Conservation (phyloP, 2,329 filamentous ascomycete genomes). For the Sporothrix variecibatus region DNA sequence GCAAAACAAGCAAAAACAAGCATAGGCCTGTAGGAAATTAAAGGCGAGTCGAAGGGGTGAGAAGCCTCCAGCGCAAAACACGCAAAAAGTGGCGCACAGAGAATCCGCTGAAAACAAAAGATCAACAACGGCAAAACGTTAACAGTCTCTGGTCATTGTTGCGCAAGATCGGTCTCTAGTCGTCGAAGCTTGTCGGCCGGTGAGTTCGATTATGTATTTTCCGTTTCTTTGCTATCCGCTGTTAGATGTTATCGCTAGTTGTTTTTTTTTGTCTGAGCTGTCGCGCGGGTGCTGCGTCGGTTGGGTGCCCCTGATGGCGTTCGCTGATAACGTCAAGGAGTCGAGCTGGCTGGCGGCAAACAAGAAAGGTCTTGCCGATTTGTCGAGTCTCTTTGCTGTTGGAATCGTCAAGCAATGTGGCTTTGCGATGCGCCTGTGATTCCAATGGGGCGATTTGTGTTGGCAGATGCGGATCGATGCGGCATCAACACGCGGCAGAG, state of each 20-base stretch:
- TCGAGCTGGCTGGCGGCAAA: neutral
- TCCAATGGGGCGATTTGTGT: neutral
- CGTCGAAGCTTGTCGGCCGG: neutral
- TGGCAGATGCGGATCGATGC: slow-evolving; percentile 9
- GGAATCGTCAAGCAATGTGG: neutral
- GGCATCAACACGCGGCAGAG: slow-evolving; percentile 15
- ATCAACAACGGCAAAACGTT: slow-evolving; percentile 16
- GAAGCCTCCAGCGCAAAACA: slow-evolving; percentile 19
- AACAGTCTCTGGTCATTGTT: slow-evolving; percentile 14
- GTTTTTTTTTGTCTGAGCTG: slow-evolving; percentile 1
- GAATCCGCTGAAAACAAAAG: slow-evolving; percentile 3
- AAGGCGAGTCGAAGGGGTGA: slow-evolving; percentile 19
- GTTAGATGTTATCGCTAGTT: neutral
- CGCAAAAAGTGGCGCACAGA: slow-evolving; percentile 19
- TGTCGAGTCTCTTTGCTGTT: neutral
- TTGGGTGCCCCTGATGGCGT: neutral
- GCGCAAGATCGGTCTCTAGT: neutral
- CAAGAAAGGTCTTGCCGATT: neutral
- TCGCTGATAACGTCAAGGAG: neutral
- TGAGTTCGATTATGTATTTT: neutral
- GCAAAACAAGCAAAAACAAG: slow-evolving; percentile 19
- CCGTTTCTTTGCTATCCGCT: neutral
- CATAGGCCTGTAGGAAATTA: slow-evolving; percentile 24
- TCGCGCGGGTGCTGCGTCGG: neutral
- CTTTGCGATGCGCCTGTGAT: neutral